Conservation (phyloP, 352 stramenopile genomes). For the Pythium rhizo-oryzae region DNA sequence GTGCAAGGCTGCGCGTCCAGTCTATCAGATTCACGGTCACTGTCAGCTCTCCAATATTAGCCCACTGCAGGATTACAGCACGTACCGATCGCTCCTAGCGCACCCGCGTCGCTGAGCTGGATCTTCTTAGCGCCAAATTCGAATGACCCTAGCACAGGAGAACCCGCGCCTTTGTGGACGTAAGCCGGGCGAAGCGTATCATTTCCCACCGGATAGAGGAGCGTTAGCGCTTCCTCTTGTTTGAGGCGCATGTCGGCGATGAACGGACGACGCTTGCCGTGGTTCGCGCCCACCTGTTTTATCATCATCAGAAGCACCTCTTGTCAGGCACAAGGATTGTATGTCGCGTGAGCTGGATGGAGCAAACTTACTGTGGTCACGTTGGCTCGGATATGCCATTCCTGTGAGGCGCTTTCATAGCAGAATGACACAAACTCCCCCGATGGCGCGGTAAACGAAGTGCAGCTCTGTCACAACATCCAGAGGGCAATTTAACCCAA, state of each 20-base stretch:
- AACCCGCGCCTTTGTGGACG: constrained; percentile 45
- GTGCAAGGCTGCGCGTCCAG: constrained; percentile 45
- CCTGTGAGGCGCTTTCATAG: constrained; percentile 23
- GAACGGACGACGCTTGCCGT: constrained; percentile 18
- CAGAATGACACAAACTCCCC: constrained; percentile 35
- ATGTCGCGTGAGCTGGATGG: neutral
- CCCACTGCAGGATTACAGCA: neutral
- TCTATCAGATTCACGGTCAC: constrained; percentile 8
- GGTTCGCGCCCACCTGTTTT: constrained; percentile 19
- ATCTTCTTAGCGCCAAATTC: constrained; percentile 28
- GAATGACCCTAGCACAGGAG: constrained; percentile 32
- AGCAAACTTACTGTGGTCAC: constrained; percentile 24
- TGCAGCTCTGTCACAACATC: constrained; percentile 25
- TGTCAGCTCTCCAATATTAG: too few species aligned
- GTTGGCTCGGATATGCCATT: constrained; percentile 34
- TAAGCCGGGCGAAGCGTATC: constrained; percentile 45
- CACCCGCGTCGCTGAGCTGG: constrained; percentile 5
- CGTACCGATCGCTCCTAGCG: constrained; percentile 36
- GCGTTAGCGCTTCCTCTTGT: constrained; percentile 36
- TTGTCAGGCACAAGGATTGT: neutral
- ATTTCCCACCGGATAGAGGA: constrained; percentile 48
- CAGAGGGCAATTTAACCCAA: neutral
- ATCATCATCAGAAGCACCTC: neutral
- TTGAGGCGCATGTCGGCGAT: constrained; percentile 30
- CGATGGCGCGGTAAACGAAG: constrained; percentile 25